phyloP scores from a whole-genome alignment of 1,284 basidiomycete species.

The Rhodotorula sp. region DNA sequence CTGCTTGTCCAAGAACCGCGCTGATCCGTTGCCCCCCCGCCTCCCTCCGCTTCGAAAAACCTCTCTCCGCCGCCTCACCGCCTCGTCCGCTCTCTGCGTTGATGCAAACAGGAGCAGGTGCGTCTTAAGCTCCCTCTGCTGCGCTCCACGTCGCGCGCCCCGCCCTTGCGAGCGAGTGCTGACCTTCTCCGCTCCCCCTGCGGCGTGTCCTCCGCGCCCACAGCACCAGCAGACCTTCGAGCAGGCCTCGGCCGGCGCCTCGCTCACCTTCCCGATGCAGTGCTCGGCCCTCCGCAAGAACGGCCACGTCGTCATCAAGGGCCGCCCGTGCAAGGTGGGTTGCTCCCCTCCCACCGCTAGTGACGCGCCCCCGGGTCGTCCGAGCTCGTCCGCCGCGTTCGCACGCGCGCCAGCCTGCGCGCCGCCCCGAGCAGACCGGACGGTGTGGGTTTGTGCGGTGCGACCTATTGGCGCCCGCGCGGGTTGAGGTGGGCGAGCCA shows the following conservation, averaged over 20 bases:
- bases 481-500: no score
- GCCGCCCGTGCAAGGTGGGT: conserved; percentile 84
- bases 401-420: no score
- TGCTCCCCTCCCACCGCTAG: neutral
- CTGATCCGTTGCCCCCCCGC: conserved; percentile 2
- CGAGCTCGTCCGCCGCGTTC: neutral
- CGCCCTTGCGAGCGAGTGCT: neutral
- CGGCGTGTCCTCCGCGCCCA: conserved; percentile 54
- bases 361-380: neutral
- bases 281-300: conserved; percentile 90
- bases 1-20: neutral
- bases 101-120: conserved; percentile 7
- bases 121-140: neutral
- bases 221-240: conserved; percentile 87
- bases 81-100: neutral
- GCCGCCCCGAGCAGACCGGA: no score
- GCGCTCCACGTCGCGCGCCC: neutral
- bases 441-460: neutral
- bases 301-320: conserved; percentile 98
- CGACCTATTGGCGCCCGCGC: no score
- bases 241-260: conserved; percentile 77
- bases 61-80: neutral
- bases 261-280: conserved; percentile 68
- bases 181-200: conserved; percentile 35
- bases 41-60: neutral